Evolutionary conservation across 2,329 filamentous ascomycete genomes (phyloP), one percentile per base, ranked within the genome.

Genomic region (Diplodia mutila): DNA sequence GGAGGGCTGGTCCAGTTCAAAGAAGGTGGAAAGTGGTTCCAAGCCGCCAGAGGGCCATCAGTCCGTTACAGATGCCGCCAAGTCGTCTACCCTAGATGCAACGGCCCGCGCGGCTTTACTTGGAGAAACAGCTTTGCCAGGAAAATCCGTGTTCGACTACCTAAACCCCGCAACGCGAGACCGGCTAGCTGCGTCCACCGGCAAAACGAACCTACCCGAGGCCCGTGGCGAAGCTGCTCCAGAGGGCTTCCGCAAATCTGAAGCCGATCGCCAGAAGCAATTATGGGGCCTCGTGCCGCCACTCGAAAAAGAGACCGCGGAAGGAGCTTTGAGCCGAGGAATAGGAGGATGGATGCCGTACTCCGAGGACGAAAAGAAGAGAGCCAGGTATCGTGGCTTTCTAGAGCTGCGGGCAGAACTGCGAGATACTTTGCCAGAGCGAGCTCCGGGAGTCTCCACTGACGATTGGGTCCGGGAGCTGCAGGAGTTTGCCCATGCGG

Each of bases 71-170:
- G 91, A 95, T 68, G 91, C 91, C 1, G 93, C 93, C 9, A 94
- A 90, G 77, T 83, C 87, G 2, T 95, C 92, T 0, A 87, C 84
- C 0, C 84, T 97, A 9, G 89, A 97, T 75, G 89, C 92, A 0
- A 90, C 88, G 74, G 84, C 90, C 51, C 88, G 95, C 69, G 94
- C 93, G 14, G 88, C 88, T 4, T 83, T 97, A 0, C 84, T 98
- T 1, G 94, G 94, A 42, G 94, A 97, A 80, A 84, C 87, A 48
- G 86, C 88, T 42, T 82, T 98, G 0, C 94, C 94, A 0, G 92
- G 93, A 0, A 97, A 98, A 80, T 98, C 95, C 0, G 89, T 99
- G 2, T 99, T 98, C 77, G 94, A 98, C 79, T 99, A 91, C 78
- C 85, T 99, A 71, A 91, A 91, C 0, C 85, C 92, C 0, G 86